phyloP scores from a whole-genome alignment of 2,329 filamentous ascomycete species.

The Epichloe typhina region DNA sequence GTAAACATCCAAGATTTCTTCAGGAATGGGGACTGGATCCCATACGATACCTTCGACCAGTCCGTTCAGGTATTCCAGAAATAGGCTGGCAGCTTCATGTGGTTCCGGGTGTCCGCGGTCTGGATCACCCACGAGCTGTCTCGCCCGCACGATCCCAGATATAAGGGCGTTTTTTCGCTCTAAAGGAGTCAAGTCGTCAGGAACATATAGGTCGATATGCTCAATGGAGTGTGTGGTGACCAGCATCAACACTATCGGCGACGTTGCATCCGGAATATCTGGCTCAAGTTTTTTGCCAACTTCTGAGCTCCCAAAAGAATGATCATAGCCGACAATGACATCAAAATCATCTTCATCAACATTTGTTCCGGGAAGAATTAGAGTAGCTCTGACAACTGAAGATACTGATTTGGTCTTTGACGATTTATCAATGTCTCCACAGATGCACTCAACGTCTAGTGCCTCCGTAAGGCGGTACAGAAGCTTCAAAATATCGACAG shows the following conservation, averaged over 20 bases:
- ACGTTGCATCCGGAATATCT: conserved; percentile 9
- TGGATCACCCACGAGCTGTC: conserved; percentile 27
- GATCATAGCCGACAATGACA: conserved; percentile 41
- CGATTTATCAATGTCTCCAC: conserved; percentile 17
- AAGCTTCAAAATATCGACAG: conserved; percentile 35
- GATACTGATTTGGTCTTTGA: conserved; percentile 14
- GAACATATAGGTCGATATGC: conserved; percentile 37
- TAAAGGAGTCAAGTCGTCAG: conserved; percentile 19
- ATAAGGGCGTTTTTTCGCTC: conserved; percentile 36
- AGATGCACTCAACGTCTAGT: conserved; percentile 23
- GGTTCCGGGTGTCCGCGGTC: conserved; percentile 28
- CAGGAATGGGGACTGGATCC: conserved; percentile 33
- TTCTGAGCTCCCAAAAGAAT: conserved; percentile 30
- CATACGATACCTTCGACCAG: conserved; percentile 26
- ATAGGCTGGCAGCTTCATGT: conserved; percentile 32
- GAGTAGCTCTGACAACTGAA: conserved; percentile 26
- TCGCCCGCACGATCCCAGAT: conserved; percentile 23
- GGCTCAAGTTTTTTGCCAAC: conserved; percentile 4
- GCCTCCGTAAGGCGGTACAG: conserved; percentile 35
- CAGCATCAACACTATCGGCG: conserved; percentile 34
- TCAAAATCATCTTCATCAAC: conserved; percentile 30
- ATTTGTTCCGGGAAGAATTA: conserved; percentile 28
- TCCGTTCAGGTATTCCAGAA: conserved; percentile 31
- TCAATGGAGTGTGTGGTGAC: conserved; percentile 40
- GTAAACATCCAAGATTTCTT: conserved; percentile 35